Conservation (phyloP, 805 yeast species). For the Lipomyces spencermartinsiae region DNA sequence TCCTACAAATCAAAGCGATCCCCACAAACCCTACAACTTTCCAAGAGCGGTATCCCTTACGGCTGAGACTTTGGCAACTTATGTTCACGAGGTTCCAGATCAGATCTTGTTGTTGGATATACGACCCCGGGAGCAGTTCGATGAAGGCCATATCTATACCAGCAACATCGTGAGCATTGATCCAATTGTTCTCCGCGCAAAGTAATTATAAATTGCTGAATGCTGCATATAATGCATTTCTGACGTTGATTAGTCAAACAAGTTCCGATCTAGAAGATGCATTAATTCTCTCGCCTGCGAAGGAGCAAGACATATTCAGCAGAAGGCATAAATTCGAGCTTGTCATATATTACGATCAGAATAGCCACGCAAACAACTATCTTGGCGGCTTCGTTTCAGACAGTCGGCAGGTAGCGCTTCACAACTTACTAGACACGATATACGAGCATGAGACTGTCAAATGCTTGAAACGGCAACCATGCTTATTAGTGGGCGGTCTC, state of each 20-base stretch:
- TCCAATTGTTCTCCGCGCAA: conserved; percentile 62
- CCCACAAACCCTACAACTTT: conserved; percentile 28
- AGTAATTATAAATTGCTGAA: conserved; percentile 14
- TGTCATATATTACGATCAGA: conserved; percentile 69
- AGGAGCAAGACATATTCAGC: conserved; percentile 61
- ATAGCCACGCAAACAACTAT: conserved; percentile 30
- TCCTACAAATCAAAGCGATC: not conserved
- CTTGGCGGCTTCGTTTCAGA: conserved; percentile 38
- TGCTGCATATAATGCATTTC: not conserved
- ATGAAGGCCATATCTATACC: conserved; percentile 66
- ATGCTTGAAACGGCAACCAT: conserved; percentile 51
- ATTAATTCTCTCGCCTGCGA: conserved; percentile 62
- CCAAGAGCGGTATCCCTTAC: conserved; percentile 43
- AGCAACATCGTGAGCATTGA: conserved; percentile 73
- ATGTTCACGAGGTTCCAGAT: conserved; percentile 40
- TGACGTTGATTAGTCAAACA: conserved; percentile 47
- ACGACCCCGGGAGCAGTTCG: conserved; percentile 65
- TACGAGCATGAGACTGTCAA: conserved; percentile 49
- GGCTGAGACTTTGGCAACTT: conserved; percentile 40
- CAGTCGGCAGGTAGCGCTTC: conserved; percentile 32
- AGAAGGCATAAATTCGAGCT: conserved; percentile 62
- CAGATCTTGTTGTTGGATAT: conserved; percentile 71
- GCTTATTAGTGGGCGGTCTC: conserved; percentile 65
- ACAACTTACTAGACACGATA: conserved; percentile 50
- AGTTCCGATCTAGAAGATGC: conserved; percentile 72